Evolutionary conservation across 306 rosid genomes (phyloP).

Genomic region (Casuarina cunninghamiana): DNA sequence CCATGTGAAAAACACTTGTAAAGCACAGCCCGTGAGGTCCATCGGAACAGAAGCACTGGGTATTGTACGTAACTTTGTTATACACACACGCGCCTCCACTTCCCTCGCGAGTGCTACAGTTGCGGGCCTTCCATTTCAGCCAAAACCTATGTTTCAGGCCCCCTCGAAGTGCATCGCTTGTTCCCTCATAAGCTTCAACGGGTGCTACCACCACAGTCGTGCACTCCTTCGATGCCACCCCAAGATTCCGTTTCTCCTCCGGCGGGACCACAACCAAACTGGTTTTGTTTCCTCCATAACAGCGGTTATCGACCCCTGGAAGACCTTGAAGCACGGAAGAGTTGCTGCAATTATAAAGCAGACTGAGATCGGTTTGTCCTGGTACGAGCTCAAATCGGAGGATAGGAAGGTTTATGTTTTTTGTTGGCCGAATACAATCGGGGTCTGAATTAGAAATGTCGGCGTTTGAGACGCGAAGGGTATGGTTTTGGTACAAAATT

Average conservation of each 20-base stretch:
- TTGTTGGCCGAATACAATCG: not conserved
- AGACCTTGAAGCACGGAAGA: not conserved
- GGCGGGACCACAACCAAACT: constrained; percentile 26
- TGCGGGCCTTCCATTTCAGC: constrained; percentile 27
- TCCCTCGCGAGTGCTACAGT: not conserved
- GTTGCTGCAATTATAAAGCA: constrained; percentile 24
- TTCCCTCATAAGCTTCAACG: not conserved
- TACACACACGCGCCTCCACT: constrained; percentile 41
- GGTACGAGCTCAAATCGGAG: not conserved
- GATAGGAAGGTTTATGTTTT: not conserved
- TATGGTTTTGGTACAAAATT: constrained; percentile 32
- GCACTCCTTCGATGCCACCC: constrained; percentile 7
- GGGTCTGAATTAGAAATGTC: not conserved
- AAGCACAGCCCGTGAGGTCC: constrained; percentile 30
- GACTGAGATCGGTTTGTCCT: not conserved
- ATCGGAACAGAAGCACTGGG: constrained; percentile 31
- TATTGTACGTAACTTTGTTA: no score
- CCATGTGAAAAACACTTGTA: no score
- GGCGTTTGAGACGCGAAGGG: constrained; percentile 33
- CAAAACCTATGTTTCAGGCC: constrained; percentile 27
- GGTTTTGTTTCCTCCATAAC: not conserved
- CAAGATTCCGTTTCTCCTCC: not conserved
- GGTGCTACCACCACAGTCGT: not conserved
- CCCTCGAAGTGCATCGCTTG: not conserved
- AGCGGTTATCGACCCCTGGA: not conserved